Base-by-base conservation (phyloP, 2,329 filamentous ascomycete species). In the Colletotrichum sansevieriae region DNA sequence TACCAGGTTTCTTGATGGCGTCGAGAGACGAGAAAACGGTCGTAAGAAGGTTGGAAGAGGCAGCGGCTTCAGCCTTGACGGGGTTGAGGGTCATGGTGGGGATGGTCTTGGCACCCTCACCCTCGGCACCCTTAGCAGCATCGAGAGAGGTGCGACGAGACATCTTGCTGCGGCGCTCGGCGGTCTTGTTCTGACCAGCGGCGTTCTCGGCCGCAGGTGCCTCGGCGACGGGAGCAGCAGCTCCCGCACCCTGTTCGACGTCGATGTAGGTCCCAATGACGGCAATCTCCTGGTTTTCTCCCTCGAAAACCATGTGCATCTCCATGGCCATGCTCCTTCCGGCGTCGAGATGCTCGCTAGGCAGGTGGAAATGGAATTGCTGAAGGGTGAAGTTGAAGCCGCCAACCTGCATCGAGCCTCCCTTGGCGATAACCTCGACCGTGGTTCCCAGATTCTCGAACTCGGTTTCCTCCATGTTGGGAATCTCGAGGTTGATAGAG, bases 361-460 rank as follows among this genome's bases (percentile, higher is more conserved):
- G 83, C 56, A 84, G 77, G 65, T 86, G 84, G 75, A 84, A 85
- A 73, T 86, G 83, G 75, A 85, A 84, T 74, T 85, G 83, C 67
- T 81, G 70, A 20, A 84, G 75, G 35, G 78, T 74, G 63, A 80
- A 84, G 15, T 73, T 72, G 57, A 74, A 75, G 44, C 76, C 79
- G 52, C 76, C 76, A 15, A 82, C 72, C 8, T 73, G 72, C 43
- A 82, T 75, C 1, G 74, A 75, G 57, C 78, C 79, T 3, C 79
- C 80, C 70, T 84, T 83, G 65, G 84, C 83, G 35, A 88, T 78
- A 65, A 87, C 82, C 78, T 88, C 84, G 60, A 89, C 81, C 0
- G 86, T 89, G 29, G 85, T 85, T 54, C 86, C 87, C 11, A 88
- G 80, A 75, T 89, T 88, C 77, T 88, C 85, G 63, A 88, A 86